Conservation (phyloP, 2,329 filamentous ascomycete species). For the Lithohypha guttulata region DNA sequence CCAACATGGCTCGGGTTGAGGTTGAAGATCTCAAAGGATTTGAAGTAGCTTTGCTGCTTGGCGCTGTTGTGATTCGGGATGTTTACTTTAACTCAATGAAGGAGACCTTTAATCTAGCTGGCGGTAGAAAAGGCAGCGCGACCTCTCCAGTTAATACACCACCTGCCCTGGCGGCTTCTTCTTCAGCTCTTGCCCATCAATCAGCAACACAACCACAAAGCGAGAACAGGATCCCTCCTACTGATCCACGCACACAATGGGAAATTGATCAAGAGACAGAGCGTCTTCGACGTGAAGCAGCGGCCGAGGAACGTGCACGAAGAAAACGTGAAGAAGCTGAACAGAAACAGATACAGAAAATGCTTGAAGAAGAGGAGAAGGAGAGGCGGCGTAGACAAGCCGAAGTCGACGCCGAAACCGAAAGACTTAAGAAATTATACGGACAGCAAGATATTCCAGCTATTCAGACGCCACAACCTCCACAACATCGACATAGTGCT, state of each 20-base stretch:
- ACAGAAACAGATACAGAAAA: constrained; percentile 40
- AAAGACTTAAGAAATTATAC: constrained; percentile 52
- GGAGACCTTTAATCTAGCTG: constrained; percentile 66
- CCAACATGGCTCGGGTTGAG: constrained; percentile 80
- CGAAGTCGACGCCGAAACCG: constrained; percentile 65
- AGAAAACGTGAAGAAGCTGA: constrained; percentile 41
- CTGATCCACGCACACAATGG: constrained; percentile 44
- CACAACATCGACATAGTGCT: constrained; percentile 2
- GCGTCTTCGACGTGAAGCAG: constrained; percentile 33
- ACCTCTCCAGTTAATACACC: constrained; percentile 16
- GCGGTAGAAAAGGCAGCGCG: constrained; percentile 16
- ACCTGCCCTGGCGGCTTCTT: constrained; percentile 9
- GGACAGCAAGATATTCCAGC: constrained; percentile 26
- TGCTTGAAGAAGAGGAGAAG: constrained; percentile 44
- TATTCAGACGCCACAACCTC: constrained; percentile 15
- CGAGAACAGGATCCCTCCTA: constrained; percentile 27
- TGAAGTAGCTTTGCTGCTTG: constrained; percentile 63
- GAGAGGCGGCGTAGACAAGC: constrained; percentile 40
- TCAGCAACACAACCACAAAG: constrained; percentile 17
- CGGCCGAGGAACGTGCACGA: constrained; percentile 33
- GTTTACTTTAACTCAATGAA: constrained; percentile 53
- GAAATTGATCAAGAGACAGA: constrained; percentile 41
- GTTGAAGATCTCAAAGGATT: constrained; percentile 90
- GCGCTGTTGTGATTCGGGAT: constrained; percentile 51
- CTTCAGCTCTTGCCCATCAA: constrained; percentile 10